Evolutionary conservation across 2,329 filamentous ascomycete species (phyloP), one percentile per base, ranked within the genome.

Genomic region (Ascochyta clinopodiicola): DNA sequence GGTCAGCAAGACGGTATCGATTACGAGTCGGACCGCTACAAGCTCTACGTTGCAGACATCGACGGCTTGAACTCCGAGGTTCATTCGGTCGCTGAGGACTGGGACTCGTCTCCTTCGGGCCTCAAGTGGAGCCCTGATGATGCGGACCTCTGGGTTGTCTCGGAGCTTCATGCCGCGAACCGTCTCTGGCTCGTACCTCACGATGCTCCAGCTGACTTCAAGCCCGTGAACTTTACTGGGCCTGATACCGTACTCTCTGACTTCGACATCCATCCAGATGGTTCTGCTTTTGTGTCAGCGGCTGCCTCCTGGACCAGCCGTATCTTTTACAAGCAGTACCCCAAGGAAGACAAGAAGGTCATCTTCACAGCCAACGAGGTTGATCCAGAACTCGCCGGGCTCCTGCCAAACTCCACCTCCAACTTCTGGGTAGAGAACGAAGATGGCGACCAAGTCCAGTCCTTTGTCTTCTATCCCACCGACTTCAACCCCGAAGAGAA

Each of bases 21-120:
- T 59, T 96, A 96, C 72, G 92, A 96, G 74, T 86, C 88, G 15
- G 92, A 96, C 77, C 88, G 88, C 69, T 82, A 86, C 49, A 83
- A 86, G 63, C 61, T 73, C 19, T 75, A 75, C 34, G 67, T 74
- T 31, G 71, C 71, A n/a, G 61, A 66, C 10, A 66, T 75, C 21
- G 61, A 74, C 25, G 70, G 69, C 13, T 54, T 68, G 19, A 64
- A 67, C 25, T 61, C 69, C 1, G 36, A 67, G 34, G 60, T 74
- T 15, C 62, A 55, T 5, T 46, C 69, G 4, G 61, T 74, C 7
- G 71, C 72, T 7, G 67, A 70, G 34, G 55, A 74, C 47, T 75
- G 72, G 72, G 72, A 75, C 40, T 72, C 70, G 6, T 68, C 63
- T 34, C 69, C 70, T 2, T 67, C 64, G 1, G 59, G 60, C 27